Conservation (phyloP, 2,329 filamentous ascomycete species). For the Aplosporella prunicola region DNA sequence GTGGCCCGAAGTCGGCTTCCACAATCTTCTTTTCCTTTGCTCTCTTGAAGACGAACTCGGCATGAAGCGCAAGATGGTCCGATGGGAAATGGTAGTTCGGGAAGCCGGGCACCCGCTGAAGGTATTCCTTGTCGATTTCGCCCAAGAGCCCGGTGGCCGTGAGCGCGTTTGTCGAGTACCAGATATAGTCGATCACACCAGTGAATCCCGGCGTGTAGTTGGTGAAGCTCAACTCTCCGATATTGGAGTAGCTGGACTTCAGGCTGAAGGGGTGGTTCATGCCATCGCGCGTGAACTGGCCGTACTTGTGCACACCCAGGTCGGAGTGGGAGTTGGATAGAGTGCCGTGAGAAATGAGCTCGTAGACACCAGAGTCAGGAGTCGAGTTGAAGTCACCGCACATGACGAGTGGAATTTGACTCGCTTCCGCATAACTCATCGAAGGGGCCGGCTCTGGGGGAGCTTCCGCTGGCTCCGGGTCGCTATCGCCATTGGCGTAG, state of each 20-base stretch:
- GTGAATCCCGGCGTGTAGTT: conserved; percentile 94
- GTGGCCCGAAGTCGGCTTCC: conserved; percentile 29
- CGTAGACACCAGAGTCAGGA: conserved; percentile 79
- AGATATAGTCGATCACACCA: conserved; percentile 92
- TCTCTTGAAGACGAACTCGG: conserved; percentile 80
- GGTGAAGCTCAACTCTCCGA: conserved; percentile 83
- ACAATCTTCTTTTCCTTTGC: conserved; percentile 59
- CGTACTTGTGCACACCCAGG: conserved; percentile 72
- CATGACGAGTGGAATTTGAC: conserved; percentile 81
- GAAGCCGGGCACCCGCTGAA: conserved; percentile 80
- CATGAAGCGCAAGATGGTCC: conserved; percentile 83
- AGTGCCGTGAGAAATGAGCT: conserved; percentile 72
- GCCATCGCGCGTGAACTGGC: conserved; percentile 83
- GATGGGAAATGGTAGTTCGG: conserved; percentile 92
- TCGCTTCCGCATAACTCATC: conserved; percentile 74
- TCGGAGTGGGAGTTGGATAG: conserved; percentile 73
- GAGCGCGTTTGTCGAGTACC: conserved; percentile 87
- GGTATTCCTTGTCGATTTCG: conserved; percentile 75
- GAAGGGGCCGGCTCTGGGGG: conserved; percentile 65
- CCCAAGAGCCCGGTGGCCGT: conserved; percentile 78
- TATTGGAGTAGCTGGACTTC: conserved; percentile 77
- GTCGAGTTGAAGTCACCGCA: conserved; percentile 96
- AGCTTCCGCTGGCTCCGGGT: conserved; percentile 40
- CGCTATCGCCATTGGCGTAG: conserved; percentile 39
- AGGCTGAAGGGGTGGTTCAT: conserved; percentile 93